Evolutionary conservation across 1,139 yeast species (phyloP).

Genomic region (Blastobotrys capitulatus): DNA sequence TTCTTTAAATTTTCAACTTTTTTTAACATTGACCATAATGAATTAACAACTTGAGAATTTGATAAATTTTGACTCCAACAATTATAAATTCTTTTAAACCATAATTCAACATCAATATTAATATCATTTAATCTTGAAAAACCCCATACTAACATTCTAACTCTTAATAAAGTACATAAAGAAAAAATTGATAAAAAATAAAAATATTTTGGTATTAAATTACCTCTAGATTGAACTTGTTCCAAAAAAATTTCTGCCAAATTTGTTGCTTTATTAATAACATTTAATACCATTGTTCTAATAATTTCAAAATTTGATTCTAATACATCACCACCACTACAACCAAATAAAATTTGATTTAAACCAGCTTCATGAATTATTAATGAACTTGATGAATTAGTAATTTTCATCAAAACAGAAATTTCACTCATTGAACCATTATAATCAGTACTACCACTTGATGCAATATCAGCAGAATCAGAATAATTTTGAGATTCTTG

Average conservation of each 20-base stretch:
- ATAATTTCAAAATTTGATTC: background rate
- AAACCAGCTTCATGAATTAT: conserved; percentile 2
- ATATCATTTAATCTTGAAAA: conserved; percentile 11
- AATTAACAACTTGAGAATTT: conserved; percentile 1
- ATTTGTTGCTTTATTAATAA: background rate
- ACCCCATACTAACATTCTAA: conserved; percentile 20
- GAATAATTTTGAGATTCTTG: background rate
- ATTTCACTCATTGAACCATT: background rate
- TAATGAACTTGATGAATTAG: background rate
- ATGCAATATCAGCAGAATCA: background rate
- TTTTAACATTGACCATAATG: conserved; percentile 1
- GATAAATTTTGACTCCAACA: background rate
- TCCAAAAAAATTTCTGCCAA: conserved; percentile 2
- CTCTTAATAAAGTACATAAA: conserved; percentile 32
- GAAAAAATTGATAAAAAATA: conserved; percentile 55
- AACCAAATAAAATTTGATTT: conserved; percentile 3
- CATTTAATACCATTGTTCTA: background rate
- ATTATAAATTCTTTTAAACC: conserved; percentile 12
- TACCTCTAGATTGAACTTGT: background rate
- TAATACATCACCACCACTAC: too few species aligned
- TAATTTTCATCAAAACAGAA: background rate
- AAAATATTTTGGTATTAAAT: conserved; percentile 45
- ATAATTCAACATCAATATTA: conserved; percentile 15
- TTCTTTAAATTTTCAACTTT: conserved; percentile 10
- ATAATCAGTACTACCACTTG: background rate